Evolutionary conservation across 2,329 filamentous ascomycete genomes (phyloP).

Genomic region (Aspergillus pseudotamarii): DNA sequence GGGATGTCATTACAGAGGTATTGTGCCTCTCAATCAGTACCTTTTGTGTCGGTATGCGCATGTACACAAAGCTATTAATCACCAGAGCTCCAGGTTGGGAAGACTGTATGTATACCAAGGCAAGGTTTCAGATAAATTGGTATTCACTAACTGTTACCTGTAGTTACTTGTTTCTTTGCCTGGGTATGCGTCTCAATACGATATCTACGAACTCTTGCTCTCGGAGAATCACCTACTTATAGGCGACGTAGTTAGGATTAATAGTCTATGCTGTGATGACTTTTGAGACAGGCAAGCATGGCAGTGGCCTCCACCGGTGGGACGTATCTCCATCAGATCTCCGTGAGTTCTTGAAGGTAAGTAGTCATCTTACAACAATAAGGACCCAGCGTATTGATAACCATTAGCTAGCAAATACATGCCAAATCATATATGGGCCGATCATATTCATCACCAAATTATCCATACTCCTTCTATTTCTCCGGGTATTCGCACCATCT

Average conservation of each 20-base stretch:
- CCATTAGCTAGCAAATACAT: constrained; percentile 24
- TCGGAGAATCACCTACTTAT: neutral
- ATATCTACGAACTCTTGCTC: neutral
- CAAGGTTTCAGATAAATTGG: neutral
- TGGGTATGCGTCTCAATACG: constrained; percentile 17
- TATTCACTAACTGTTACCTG: constrained; percentile 1
- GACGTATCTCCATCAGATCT: constrained; percentile 22
- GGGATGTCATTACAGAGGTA: constrained; percentile 22
- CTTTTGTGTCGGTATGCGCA: constrained; percentile 20
- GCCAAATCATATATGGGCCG: constrained; percentile 31
- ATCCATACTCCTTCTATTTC: constrained; percentile 31
- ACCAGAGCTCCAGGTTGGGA: constrained; percentile 26
- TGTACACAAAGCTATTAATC: constrained; percentile 33
- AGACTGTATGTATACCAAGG: constrained; percentile 23
- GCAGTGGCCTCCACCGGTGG: constrained; percentile 23
- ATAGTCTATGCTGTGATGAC: constrained; percentile 25
- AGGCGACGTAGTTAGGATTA: constrained; percentile 23
- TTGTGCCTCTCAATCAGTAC: constrained; percentile 24
- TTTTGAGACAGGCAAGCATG: constrained; percentile 24
- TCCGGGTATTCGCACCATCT: constrained; percentile 28
- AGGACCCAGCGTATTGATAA: neutral
- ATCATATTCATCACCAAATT: constrained; percentile 33
- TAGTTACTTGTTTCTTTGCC: constrained; percentile 24
- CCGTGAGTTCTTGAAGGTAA: constrained; percentile 21
- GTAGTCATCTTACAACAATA: neutral